Percentiles rank a stretch among this genome's conserved stretches.
phyloP scores from a whole-genome alignment of 176 grass and related monocot species.

The Chloris gayana region DNA sequence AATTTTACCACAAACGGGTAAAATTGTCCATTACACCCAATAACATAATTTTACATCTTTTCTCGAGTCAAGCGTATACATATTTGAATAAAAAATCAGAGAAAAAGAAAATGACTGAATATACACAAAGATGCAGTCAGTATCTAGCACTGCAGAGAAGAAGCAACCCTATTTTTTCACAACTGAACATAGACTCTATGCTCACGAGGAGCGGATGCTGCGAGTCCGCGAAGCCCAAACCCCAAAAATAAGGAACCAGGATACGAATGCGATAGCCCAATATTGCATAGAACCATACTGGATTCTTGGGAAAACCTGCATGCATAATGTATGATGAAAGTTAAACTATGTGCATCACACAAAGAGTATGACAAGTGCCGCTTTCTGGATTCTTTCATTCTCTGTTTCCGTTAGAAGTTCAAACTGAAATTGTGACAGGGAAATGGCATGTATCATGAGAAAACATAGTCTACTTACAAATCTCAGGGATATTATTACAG shows the following conservation, averaged over 20 bases:
- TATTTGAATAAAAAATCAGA: background rate
- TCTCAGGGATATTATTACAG: slow-evolving; percentile 82
- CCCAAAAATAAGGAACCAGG: slow-evolving; percentile 92
- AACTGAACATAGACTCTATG: background rate
- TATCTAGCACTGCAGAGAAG: background rate
- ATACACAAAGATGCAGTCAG: slow-evolving; percentile 48
- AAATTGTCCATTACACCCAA: slow-evolving; percentile 6
- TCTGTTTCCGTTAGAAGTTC: background rate
- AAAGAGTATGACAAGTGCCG: background rate
- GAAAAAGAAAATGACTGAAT: slow-evolving; percentile 20
- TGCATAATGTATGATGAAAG: background rate
- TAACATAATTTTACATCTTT: slow-evolving; percentile 34
- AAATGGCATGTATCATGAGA: slow-evolving; percentile 11
- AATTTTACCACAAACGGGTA: slow-evolving; percentile 6
- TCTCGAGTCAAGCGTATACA: slow-evolving; percentile 21
- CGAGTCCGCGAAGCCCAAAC: slow-evolving; percentile 82
- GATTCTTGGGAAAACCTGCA: slow-evolving; percentile 71
- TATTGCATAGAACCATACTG: slow-evolving; percentile 68
- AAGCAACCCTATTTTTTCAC: background rate
- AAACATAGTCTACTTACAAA: slow-evolving; percentile 71
- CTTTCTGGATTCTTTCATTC: background rate
- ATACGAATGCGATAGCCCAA: slow-evolving; percentile 75
- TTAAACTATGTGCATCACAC: background rate
- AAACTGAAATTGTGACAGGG: too few relatives aligned
- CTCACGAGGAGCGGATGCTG: slow-evolving; percentile 53